Evolutionary conservation across 257 asterid species (phyloP).

Genomic region (Cinchona pubescens): DNA sequence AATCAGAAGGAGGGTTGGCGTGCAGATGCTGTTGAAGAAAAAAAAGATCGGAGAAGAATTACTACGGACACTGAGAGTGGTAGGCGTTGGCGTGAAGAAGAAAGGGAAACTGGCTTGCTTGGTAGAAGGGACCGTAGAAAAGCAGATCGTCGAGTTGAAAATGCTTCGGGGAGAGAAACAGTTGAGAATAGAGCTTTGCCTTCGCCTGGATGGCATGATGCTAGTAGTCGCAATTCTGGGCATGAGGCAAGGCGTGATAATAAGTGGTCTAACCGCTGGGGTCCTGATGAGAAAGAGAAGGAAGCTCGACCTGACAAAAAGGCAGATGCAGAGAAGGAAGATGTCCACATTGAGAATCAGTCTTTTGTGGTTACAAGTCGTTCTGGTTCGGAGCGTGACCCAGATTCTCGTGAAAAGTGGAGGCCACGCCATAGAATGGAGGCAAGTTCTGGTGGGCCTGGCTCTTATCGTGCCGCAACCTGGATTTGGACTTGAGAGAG

Average conservation of each 20-base stretch:
- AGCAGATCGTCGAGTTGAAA: slow-evolving; percentile 76
- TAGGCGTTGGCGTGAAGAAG: slow-evolving; percentile 99
- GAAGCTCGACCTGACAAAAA: slow-evolving; percentile 66
- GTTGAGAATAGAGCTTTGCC: slow-evolving; percentile 60
- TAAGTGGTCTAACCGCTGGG: slow-evolving; percentile 98
- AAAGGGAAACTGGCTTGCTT: slow-evolving; percentile 97
- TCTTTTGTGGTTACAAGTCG: slow-evolving; percentile 52
- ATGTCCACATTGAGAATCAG: slow-evolving; percentile 56
- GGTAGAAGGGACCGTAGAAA: slow-evolving; percentile 92
- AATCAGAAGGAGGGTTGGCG: slow-evolving; percentile 87
- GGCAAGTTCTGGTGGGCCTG: slow-evolving; percentile 55
- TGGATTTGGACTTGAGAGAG: slow-evolving; percentile 88
- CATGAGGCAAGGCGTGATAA: slow-evolving; percentile 82
- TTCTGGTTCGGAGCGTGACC: slow-evolving; percentile 66
- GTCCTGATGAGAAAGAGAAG: slow-evolving; percentile 96
- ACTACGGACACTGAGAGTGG: slow-evolving; percentile 69
- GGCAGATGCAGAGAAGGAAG: slow-evolving; percentile 78
- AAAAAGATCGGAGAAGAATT: slow-evolving; percentile 75
- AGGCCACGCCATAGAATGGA: slow-evolving; percentile 98
- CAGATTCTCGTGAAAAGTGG: slow-evolving; percentile 98
- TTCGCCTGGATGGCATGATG: slow-evolving; percentile 77
- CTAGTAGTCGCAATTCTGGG: slow-evolving; percentile 57
- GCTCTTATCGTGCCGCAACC: slow-evolving; percentile 87
- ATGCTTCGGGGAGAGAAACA: slow-evolving; percentile 62
- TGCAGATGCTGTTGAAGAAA: slow-evolving; percentile 67